Evolutionary conservation across 345 rosid genomes (phyloP).

Genomic region (Linum tenue): DNA sequence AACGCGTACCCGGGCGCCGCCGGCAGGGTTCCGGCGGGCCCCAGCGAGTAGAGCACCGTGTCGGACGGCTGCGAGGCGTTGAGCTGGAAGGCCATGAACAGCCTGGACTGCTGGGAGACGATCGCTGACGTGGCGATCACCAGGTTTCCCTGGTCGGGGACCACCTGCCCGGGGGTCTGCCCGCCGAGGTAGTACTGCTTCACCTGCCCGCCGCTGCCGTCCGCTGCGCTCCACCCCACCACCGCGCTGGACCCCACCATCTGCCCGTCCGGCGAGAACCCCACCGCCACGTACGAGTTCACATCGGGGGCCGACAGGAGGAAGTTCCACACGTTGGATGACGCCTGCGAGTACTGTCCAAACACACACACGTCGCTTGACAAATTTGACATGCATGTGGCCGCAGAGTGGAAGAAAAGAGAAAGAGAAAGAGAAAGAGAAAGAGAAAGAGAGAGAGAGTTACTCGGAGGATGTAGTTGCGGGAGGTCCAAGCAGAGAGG

Average conservation of each 20-base stretch:
- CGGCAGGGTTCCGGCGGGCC: slow-evolving; percentile 43
- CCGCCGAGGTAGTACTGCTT: slow-evolving; percentile 52
- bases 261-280: slow-evolving; percentile 49
- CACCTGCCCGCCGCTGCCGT: slow-evolving; percentile 34
- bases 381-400: too few species aligned
- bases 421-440: too few species aligned
- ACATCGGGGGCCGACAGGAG: slow-evolving; percentile 53
- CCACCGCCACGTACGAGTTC: slow-evolving; percentile 46
- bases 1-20: slow-evolving; percentile 30
- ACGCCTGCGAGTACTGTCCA: slow-evolving; percentile 44
- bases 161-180: slow-evolving; percentile 25
- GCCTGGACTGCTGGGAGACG: slow-evolving; percentile 35
- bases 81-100: slow-evolving; percentile 63
- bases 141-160: slow-evolving; percentile 48
- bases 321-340: slow-evolving; percentile 51
- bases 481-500: slow-evolving; percentile 34
- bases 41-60: slow-evolving; percentile 46
- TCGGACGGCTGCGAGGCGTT: slow-evolving; percentile 31
- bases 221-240: slow-evolving; percentile 70
- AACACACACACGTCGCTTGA: too few species aligned
- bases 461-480: slow-evolving; percentile 59
- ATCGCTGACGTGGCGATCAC: slow-evolving; percentile 31
- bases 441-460: slow-evolving; percentile 17
- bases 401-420: too few species aligned
- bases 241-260: slow-evolving; percentile 75